phyloP scores from a whole-genome alignment of 805 yeast genomes.

The Hanseniaspora guilliermondii region DNA sequence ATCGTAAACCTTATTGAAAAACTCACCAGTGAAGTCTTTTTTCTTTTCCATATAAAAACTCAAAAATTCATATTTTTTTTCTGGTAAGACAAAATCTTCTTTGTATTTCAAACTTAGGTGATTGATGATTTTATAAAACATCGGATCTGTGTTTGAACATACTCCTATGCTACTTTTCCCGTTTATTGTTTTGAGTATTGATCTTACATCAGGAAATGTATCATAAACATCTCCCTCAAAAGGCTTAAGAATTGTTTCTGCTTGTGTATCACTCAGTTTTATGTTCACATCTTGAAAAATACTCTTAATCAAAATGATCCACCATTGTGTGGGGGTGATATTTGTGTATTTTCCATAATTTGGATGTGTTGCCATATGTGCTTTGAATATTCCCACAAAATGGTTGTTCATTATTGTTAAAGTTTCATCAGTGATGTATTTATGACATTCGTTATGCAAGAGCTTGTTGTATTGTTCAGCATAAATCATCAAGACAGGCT shows the following conservation, averaged over 20 bases:
- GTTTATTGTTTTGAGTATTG: conserved; percentile 30
- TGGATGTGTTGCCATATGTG: conserved; percentile 35
- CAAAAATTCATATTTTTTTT: conserved; percentile 32
- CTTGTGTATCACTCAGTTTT: conserved; percentile 31
- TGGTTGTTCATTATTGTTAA: conserved; percentile 20
- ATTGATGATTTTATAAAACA: conserved; percentile 36
- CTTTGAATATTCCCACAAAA: conserved; percentile 29
- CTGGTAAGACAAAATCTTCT: background rate
- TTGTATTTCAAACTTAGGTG: conserved; percentile 29
- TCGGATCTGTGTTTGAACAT: conserved; percentile 51
- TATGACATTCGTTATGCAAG: conserved; percentile 22
- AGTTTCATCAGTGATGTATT: conserved; percentile 28
- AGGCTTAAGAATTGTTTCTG: conserved; percentile 28
- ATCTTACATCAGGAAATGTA: conserved; percentile 42
- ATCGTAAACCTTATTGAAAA: conserved; percentile 34
- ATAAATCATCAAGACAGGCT: conserved; percentile 45
- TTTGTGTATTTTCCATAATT: conserved; percentile 45
- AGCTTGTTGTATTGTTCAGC: conserved; percentile 21
- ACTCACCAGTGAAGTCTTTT: conserved; percentile 38
- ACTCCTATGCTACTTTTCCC: conserved; percentile 29
- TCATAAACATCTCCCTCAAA: conserved; percentile 46
- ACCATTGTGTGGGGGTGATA: conserved; percentile 38
- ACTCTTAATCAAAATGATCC: conserved; percentile 39
- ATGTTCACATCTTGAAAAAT: conserved; percentile 30
- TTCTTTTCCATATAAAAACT: conserved; percentile 45